Evolutionary conservation across 2,329 filamentous ascomycete species (phyloP).

Genomic region (Helotiales sp.): DNA sequence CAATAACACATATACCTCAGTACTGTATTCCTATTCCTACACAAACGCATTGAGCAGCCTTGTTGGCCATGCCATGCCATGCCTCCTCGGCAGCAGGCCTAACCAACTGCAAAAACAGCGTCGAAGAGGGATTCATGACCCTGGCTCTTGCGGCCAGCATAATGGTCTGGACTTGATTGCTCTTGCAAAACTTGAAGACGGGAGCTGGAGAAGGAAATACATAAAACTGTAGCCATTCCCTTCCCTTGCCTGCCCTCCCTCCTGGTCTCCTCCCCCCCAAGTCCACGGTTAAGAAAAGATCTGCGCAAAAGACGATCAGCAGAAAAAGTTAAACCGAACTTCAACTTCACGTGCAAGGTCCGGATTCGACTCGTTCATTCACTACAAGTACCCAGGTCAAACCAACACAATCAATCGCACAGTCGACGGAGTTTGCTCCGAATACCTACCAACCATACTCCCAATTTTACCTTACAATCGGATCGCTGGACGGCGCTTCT

Average conservation of each 20-base stretch:
- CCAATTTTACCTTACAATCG: background rate
- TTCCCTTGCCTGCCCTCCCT: background rate
- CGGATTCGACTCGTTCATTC: background rate
- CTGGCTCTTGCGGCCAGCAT: background rate
- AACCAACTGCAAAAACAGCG: conserved; percentile 4
- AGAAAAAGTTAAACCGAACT: conserved; percentile 3
- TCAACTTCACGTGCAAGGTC: conserved; percentile 3
- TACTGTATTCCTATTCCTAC: background rate
- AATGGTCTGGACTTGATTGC: background rate
- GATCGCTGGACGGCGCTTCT: background rate
- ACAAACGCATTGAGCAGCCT: background rate
- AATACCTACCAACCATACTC: background rate
- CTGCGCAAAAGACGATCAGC: background rate
- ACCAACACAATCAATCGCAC: background rate
- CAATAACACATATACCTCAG: background rate
- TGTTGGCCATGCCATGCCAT: background rate
- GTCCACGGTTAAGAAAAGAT: background rate
- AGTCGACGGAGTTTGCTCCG: background rate
- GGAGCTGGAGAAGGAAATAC: background rate
- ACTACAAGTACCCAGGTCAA: background rate
- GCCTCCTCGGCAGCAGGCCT: background rate
- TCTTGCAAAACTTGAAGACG: background rate
- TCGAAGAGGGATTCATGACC: background rate
- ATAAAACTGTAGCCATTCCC: background rate
- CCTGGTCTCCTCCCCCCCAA: background rate